Evolutionary conservation across 83 land plant species (phyloP).

Genomic region (Thuja plicata): DNA sequence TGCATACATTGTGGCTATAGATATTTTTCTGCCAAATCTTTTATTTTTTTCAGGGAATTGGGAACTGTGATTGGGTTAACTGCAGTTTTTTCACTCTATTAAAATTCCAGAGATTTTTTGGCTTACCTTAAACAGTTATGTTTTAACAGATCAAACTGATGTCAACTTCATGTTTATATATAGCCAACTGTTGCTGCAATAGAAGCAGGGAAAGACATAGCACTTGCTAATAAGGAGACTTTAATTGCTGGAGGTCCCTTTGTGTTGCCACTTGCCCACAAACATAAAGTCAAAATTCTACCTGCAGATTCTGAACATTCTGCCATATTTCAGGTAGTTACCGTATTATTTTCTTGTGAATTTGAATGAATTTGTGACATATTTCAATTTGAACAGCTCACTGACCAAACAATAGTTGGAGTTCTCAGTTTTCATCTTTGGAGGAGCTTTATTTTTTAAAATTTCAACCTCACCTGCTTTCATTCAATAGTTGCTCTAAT

Average conservation of each 20-base stretch:
- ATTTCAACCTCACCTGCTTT: background rate
- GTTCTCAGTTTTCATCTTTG: background rate
- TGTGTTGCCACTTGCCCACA: constrained; percentile 94
- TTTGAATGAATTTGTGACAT: background rate
- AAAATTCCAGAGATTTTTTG: background rate
- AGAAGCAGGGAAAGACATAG: constrained; percentile 96
- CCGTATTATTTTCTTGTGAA: background rate
- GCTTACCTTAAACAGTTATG: background rate
- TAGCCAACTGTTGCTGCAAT: constrained; percentile 99
- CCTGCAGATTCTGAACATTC: constrained; percentile 99
- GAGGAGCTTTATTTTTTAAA: background rate
- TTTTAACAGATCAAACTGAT: constrained; percentile 11
- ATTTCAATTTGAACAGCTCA: background rate
- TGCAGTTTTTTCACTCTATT: background rate
- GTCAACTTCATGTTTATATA: constrained; percentile 10
- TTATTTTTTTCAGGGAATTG: background rate
- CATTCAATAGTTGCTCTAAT: background rate
- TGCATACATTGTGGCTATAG: background rate
- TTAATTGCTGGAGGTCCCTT: constrained; percentile 98
- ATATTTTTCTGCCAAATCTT: background rate
- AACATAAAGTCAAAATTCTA: constrained; percentile 90
- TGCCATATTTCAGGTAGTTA: constrained; percentile 91
- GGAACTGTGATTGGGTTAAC: background rate
- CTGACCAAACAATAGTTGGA: background rate
- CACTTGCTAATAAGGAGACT: constrained; percentile 96